A percentile compares a stretch with the other conserved stretches of the same genome.
phyloP scores from a whole-genome alignment of 306 rosid genomes.

The Chamaecrista fasciculata region DNA sequence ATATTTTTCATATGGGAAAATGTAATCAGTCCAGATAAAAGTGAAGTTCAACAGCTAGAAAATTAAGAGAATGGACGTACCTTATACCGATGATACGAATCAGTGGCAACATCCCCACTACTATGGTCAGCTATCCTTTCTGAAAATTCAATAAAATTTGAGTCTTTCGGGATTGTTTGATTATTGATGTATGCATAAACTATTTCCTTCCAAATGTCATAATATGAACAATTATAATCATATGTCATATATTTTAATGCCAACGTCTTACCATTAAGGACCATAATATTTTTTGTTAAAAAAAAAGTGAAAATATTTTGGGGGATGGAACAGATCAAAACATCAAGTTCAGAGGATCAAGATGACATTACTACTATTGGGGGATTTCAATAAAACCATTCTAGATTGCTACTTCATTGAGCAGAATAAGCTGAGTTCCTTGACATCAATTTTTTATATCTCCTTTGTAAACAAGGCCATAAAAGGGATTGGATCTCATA shows the following conservation, averaged over 20 bases:
- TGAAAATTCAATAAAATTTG: slow-evolving; percentile 28
- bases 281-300: neutral
- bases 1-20: neutral
- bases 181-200: neutral
- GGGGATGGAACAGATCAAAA: neutral
- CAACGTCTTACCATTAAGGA: neutral
- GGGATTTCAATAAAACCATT: neutral
- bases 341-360: neutral
- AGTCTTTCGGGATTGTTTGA: neutral
- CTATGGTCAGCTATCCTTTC: slow-evolving; percentile 53
- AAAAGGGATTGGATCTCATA: neutral
- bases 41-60: slow-evolving; percentile 8
- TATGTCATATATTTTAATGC: neutral
- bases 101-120: slow-evolving; percentile 50
- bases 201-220: neutral
- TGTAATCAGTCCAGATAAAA: slow-evolving; percentile 11
- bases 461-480: neutral
- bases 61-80: slow-evolving; percentile 35
- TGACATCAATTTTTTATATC: neutral
- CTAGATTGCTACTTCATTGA: neutral
- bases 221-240: neutral
- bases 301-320: neutral
- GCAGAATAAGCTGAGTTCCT: neutral
- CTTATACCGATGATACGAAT: slow-evolving; percentile 66
- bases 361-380: neutral